Percentiles rank a stretch among this genome's conserved stretches.
phyloP scores from a whole-genome alignment of 345 rosid species.

The Orychophragmus violaceus region DNA sequence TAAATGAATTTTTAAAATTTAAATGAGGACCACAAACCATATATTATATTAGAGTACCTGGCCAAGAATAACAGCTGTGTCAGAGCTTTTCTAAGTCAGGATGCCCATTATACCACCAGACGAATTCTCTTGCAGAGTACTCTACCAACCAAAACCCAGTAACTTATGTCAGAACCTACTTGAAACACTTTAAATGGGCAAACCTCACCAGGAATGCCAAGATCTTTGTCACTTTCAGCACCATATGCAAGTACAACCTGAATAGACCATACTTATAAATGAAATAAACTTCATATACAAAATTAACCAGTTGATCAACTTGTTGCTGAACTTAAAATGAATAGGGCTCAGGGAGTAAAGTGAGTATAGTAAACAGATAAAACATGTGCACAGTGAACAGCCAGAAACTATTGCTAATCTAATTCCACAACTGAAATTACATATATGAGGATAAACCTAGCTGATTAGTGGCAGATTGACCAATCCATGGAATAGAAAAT shows the following conservation, averaged over 20 bases:
- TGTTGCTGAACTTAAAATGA: not conserved
- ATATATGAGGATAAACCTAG: not conserved
- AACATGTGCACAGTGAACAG: not conserved
- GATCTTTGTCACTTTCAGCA: constrained; percentile 85
- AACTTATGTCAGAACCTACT: not conserved
- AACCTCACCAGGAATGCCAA: constrained; percentile 87
- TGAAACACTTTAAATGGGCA: constrained; percentile 11
- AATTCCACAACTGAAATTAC: not conserved
- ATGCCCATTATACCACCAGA: constrained; percentile 98
- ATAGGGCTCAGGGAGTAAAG: not conserved
- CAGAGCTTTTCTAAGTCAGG: constrained; percentile 67
- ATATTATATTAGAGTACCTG: constrained; percentile 41
- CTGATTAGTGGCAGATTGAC: not conserved
- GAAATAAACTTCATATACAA: no score
- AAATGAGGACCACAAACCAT: not conserved
- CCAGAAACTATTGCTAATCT: not conserved
- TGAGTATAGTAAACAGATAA: not conserved
- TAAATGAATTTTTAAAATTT: not conserved
- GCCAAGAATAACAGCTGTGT: constrained; percentile 78
- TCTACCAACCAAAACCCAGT: constrained; percentile 33
- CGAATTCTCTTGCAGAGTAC: constrained; percentile 90
- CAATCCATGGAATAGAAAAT: no score
- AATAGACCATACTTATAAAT: constrained; percentile 1
- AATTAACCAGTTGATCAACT: no score
- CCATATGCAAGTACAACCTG: constrained; percentile 98